Base-by-base conservation (phyloP, 2,329 filamentous ascomycete species). In the Penicillium aurantiogriseum region DNA sequence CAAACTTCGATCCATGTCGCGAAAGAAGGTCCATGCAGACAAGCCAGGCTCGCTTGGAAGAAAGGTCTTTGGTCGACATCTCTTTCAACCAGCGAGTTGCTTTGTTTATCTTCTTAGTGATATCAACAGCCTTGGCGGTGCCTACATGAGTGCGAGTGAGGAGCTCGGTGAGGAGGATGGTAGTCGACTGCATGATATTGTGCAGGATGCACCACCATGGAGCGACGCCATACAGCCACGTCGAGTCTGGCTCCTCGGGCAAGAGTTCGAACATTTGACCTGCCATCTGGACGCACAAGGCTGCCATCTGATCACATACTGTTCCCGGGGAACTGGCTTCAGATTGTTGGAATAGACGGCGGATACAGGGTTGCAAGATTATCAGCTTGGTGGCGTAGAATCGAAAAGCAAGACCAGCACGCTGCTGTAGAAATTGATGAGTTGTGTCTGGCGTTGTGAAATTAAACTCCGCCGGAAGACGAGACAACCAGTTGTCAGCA, bases 351-450 rank as follows among this genome's bases (percentile, higher is more conserved):
- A 72, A 69, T 19, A 74, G 60, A 17, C 71, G 72, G 54, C 73
- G 76, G 15, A 79, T 71, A 56, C 75, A 79, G 29, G 77, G 77
- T 43, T 78, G 76, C 43, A 75, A 68, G 27, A 78, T 73, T 13
- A 77, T 69, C 47, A 77, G 70, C 51, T 74, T 76, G n/a, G 73
- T 71, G 51, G 76, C 76, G 55, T 77, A 77, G 62, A 74, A 79
- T 51, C 68, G 67, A 59, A 79, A 76, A 5, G 70, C 76, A 10
- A 79, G 66, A 55, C 66, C 65, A 31, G 71, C 57, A 25, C 76
- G 69, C 49, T 72, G 68, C 46, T 72, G 69, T 27, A 71, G 65
- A 38, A 71, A 74, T 5, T 57, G 63, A 1, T 63, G 62, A 10
- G 63, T 56, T 40, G 63, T 63, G 46, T 71, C 67, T 8, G 69